Conservation (phyloP, 345 rosid genomes). For the Zanthoxylum bungeanum region DNA sequence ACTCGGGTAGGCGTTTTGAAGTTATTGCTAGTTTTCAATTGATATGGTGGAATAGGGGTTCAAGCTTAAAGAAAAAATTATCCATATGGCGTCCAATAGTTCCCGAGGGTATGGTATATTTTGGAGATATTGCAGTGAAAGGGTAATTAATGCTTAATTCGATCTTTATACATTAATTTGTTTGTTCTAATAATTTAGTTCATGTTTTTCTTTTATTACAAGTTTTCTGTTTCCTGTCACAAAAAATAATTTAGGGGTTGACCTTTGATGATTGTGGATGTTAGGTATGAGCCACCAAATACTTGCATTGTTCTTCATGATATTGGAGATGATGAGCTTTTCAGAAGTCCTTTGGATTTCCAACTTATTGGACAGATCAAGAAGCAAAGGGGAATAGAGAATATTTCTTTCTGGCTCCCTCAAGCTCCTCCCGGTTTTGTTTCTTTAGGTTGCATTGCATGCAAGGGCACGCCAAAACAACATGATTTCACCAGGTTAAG, state of each 20-base stretch:
- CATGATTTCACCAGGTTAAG: slow-evolving; percentile 58
- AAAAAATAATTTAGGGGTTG: slow-evolving; percentile 6
- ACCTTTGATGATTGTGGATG: slow-evolving; percentile 13
- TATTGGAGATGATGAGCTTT: slow-evolving; percentile 60
- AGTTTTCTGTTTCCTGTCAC: no score
- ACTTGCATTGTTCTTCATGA: slow-evolving; percentile 78
- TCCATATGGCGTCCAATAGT: slow-evolving; percentile 91
- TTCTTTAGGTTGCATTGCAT: slow-evolving; percentile 86
- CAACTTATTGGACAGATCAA: slow-evolving; percentile 78
- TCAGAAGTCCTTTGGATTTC: slow-evolving; percentile 63
- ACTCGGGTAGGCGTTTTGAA: slow-evolving; percentile 63
- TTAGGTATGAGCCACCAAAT: slow-evolving; percentile 86
- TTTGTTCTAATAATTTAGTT: slow-evolving; percentile 3
- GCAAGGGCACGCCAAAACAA: slow-evolving; percentile 68
- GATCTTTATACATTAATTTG: not conserved
- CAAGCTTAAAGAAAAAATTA: slow-evolving; percentile 68
- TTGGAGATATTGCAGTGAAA: slow-evolving; percentile 90
- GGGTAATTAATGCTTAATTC: slow-evolving; percentile 51
- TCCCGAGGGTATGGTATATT: slow-evolving; percentile 79
- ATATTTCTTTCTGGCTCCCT: slow-evolving; percentile 90
- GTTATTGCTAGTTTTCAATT: slow-evolving; percentile 78
- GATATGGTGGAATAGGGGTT: slow-evolving; percentile 83
- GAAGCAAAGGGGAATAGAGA: slow-evolving; percentile 79
- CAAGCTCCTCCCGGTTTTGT: slow-evolving; percentile 95
- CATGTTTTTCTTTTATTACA: no score